Conservation (phyloP, 2,329 filamentous ascomycete genomes). For the Talaromyces amestolkiae region DNA sequence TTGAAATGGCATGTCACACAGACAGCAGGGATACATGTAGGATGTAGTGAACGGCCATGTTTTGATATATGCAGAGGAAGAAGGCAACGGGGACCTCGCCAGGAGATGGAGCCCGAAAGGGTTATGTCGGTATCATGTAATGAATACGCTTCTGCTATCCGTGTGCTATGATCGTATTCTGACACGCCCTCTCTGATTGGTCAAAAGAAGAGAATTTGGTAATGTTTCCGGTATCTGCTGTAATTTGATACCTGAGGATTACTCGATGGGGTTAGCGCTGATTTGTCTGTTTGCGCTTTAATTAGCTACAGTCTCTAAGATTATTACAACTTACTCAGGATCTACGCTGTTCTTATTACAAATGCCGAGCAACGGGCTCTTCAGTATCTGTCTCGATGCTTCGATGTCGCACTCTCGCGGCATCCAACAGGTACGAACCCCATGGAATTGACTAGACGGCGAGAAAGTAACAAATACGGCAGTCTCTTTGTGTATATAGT, state of each 20-base stretch:
- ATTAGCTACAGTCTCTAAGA: no score
- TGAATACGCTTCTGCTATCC: not conserved
- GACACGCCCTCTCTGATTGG: not conserved
- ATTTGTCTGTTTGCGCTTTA: not conserved
- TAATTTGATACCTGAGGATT: not conserved
- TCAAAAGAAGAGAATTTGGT: no score
- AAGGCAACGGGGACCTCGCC: slow-evolving; percentile 1
- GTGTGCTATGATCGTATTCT: not conserved
- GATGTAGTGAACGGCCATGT: not conserved
- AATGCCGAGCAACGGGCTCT: not conserved
- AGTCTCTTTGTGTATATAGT: not conserved
- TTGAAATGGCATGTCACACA: slow-evolving; percentile 6
- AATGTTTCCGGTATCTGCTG: not conserved
- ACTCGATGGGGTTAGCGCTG: not conserved
- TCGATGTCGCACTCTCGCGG: not conserved
- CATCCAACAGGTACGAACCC: not conserved
- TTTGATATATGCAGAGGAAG: not conserved
- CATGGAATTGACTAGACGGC: not conserved
- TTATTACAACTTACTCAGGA: no score
- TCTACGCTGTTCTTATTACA: not conserved
- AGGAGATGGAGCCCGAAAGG: slow-evolving; percentile 9
- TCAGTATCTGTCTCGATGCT: not conserved
- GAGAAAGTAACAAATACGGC: not conserved
- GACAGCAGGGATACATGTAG: not conserved
- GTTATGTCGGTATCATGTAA: not conserved